Conservation (phyloP, 257 asterid species). For the Thymus mandschuricus region DNA sequence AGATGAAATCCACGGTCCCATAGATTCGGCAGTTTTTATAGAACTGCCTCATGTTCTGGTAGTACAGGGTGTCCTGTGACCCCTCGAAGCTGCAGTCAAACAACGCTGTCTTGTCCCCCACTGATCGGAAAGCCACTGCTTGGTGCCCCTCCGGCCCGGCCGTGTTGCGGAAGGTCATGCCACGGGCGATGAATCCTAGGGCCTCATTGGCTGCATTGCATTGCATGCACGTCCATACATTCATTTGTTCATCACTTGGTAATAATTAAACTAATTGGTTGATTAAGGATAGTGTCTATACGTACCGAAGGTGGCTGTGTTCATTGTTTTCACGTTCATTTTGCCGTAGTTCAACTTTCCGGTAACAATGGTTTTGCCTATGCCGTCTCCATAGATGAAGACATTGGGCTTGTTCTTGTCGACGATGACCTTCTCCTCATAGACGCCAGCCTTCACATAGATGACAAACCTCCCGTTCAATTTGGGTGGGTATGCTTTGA, state of each 20-base stretch:
- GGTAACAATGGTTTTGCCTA: slow-evolving; percentile 59
- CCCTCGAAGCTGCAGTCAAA: slow-evolving; percentile 80
- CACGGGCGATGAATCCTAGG: slow-evolving; percentile 53
- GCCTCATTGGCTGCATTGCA: slow-evolving; percentile 43
- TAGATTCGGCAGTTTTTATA: slow-evolving; percentile 69
- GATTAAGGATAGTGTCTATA: too few species aligned
- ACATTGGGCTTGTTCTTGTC: slow-evolving; percentile 51
- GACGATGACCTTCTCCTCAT: slow-evolving; percentile 51
- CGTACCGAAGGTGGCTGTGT: slow-evolving; percentile 65
- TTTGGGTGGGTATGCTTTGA: slow-evolving; percentile 56
- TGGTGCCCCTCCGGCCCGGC: slow-evolving; percentile 72
- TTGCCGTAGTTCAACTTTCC: slow-evolving; percentile 40
- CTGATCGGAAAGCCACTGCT: slow-evolving; percentile 69
- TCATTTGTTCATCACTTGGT: too few species aligned
- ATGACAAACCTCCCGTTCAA: slow-evolving; percentile 54
- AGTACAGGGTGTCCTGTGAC: slow-evolving; percentile 71
- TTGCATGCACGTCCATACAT: too few species aligned
- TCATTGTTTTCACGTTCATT: slow-evolving; percentile 43
- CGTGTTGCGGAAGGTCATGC: slow-evolving; percentile 65
- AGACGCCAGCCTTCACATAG: slow-evolving; percentile 72
- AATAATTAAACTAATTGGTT: too few species aligned
- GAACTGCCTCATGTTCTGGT: slow-evolving; percentile 58
- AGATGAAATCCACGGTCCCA: slow-evolving; percentile 80
- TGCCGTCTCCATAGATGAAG: slow-evolving; percentile 84
- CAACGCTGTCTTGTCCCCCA: slow-evolving; percentile 50